Evolutionary conservation across 371 early-diverging fungal species (phyloP), one percentile per base, ranked within the genome.

Genomic region (Syncephalastrum racemosum): DNA sequence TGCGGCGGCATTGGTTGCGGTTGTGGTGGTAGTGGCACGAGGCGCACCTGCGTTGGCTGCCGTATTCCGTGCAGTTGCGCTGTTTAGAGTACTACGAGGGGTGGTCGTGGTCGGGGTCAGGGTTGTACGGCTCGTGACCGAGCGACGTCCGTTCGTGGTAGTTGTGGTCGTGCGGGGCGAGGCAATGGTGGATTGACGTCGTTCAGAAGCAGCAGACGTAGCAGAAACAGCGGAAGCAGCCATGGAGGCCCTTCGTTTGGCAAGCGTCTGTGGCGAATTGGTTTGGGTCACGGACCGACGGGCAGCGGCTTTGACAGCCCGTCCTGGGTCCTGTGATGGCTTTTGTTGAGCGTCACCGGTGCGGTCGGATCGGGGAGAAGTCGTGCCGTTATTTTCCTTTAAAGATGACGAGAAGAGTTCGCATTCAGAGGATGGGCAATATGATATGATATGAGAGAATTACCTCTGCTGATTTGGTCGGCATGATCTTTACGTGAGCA

Each of bases 361-460:
- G 18, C 49, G 51, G 46, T 58, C 53, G 19, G 53, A 50, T 58
- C 59, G 51, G 23, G 59, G 59, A n/a, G 59, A 58, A 27, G 71
- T 27, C 27, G 27, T 27, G 27, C 27, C 27, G 27, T 27, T 27
- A 7, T 7, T 27, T 27, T 27, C 27, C 27, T 27, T 4, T 27
- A 27, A 27, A 4, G n/a, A n/a, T n/a, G n/a, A n/a, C n/a, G n/a
- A n/a, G n/a, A n/a, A n/a, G n/a, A n/a, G n/a, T n/a, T n/a, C n/a
- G n/a, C n/a, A n/a, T n/a, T n/a, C n/a, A n/a, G n/a, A n/a, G n/a
- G n/a, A n/a, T n/a, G n/a, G n/a, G n/a, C n/a, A n/a, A n/a, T n/a
- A n/a, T n/a, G 27, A 27, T 27, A 4, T 6, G 27, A 27, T 27
- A 27, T 4, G 27, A 27, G 7, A 7, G 27, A 27, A 27, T 27